These are phyloP conservation scores for Talaromyces sp. DNA, from an alignment of 2,329 filamentous ascomycete species.

Conservation along the genomic window DNA sequence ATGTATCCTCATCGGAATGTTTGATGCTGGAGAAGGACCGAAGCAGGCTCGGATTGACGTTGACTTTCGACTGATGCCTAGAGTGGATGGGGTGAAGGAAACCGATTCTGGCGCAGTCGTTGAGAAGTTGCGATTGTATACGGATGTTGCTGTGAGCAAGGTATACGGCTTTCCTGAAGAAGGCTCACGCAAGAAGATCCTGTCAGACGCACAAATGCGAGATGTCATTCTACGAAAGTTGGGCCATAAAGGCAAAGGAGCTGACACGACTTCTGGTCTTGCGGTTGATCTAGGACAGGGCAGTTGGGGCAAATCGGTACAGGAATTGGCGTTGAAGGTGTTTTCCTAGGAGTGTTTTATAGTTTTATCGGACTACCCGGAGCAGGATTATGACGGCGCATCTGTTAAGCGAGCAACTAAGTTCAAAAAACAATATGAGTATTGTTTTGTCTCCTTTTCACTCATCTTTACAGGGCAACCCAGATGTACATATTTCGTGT, in stretches of 20 bases:
- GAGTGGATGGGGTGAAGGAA: constrained; percentile 13
- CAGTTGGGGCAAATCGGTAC: constrained; percentile 36
- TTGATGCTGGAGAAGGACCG: constrained; percentile 16
- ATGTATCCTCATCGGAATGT: constrained; percentile 36
- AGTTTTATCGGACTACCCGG: too few species aligned
- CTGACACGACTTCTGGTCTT: constrained; percentile 22
- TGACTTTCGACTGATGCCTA: constrained; percentile 38
- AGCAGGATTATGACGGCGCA: neutral
- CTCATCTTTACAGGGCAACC: neutral
- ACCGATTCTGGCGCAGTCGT: constrained; percentile 21
- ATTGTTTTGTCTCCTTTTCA: neutral
- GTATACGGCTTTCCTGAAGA: constrained; percentile 38
- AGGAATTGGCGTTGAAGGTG: constrained; percentile 13
- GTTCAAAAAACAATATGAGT: neutral
- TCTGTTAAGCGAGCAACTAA: neutral
- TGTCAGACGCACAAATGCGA: constrained; percentile 36
- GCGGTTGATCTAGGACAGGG: constrained; percentile 33
- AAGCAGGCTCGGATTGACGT: constrained; percentile 30
- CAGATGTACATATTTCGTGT: neutral
- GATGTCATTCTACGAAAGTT: constrained; percentile 27
- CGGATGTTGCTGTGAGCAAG: constrained; percentile 38
- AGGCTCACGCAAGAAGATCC: constrained; percentile 24
- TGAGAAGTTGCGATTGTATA: constrained; percentile 34
- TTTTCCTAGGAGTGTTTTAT: constrained; percentile 1
- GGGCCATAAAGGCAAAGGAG: constrained; percentile 1